Evolutionary conservation across 495 filamentous ascomycete genomes (phyloP), one percentile per base, ranked within the genome.

Genomic region (Penicillium angulare): DNA sequence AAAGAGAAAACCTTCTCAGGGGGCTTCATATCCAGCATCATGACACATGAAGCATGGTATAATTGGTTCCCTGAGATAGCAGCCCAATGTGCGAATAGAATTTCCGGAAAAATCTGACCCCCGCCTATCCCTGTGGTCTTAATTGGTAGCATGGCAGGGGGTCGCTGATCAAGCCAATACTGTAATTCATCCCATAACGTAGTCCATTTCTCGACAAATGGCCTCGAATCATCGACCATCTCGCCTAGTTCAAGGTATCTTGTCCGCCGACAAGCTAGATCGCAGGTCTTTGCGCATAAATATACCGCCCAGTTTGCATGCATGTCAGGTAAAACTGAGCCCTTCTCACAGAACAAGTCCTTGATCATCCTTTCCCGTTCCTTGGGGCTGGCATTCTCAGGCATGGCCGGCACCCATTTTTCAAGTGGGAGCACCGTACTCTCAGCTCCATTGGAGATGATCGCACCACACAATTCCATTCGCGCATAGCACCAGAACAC

Each of bases 41-140:
- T 61, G 3, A 76, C 57, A 41, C 65, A 69, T 1, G 68, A 59
- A 0, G 73, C 69, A 49, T 76, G 73, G 15, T 72, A 73, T 3
- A 75, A 52, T 50, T 76, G 73, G 33, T 76, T 76, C 0, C 60
- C 60, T 0, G 70, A 73, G n/a, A 76, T 75, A 10, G 73, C 73
- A 12, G 68, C 67, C 53, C 67, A 66, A 41, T 68, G 64, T 5
- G 61, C 59, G 42, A 66, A 76, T 10, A 76, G 50, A 8, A 75
- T 66, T 18, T 64, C 55, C 0, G 69, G 69, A 31, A 76, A 76
- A 1, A 66, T 66, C 15, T 53, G 51, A 4, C 52, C 56, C 2
- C 50, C 43, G 0, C 54, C 55, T 16, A 63, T 60, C 4, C 63
- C 66, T 0, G 55, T 64, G 0, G 56, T 62, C 21, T 63, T 52